Evolutionary conservation across 2,329 filamentous ascomycete species (phyloP), one percentile per base, ranked within the genome.

Genomic region (Trichoderma koningii): DNA sequence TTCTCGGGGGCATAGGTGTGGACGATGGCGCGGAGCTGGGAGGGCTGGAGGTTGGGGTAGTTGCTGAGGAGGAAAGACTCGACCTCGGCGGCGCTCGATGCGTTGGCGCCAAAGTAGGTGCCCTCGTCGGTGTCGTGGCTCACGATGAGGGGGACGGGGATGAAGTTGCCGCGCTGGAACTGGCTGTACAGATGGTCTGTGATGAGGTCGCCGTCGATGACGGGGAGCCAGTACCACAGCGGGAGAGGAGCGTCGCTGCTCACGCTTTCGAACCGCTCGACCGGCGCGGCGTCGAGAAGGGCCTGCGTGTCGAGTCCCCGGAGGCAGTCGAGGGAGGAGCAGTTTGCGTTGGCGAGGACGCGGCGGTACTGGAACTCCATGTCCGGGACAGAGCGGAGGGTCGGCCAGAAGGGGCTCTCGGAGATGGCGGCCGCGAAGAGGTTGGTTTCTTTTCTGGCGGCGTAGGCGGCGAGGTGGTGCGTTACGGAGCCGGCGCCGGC

Each of bases 401-500:
- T 76, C 6, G 82, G 83, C 69, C 82, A 80, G 72, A 84, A 85
- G 6, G 80, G 71, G 14, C 81, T 82, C 70, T 84, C 79, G 23
- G 76, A 72, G 19, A 83, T 78, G 63, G 74, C 81, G 5, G 78
- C 82, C 0, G 74, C 73, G 68, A 84, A 85, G 26, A 84, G 77
- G 4, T 69, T 55, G 21, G 82, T 78, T 66, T 82, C 72, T 23
- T 76, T 77, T 41, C 57, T 64, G 12, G 79, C 81, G 26, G 77
- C 77, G 66, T 81, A 79, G 1, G 82, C 80, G 0, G 78, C 74
- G 2, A 86, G 72, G 63, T 86, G 84, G 66, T 85, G 76, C 3
- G 80, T 79, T 0, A 88, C 85, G 14, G 84, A 85, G 3, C 83
- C 85, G 3, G 79, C 86, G 6, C 87, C 87, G 2, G 87, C 84